Evolutionary conservation across 192 early-diverging fungal genomes (phyloP).

Genomic region (Rhizophagus sp.): DNA sequence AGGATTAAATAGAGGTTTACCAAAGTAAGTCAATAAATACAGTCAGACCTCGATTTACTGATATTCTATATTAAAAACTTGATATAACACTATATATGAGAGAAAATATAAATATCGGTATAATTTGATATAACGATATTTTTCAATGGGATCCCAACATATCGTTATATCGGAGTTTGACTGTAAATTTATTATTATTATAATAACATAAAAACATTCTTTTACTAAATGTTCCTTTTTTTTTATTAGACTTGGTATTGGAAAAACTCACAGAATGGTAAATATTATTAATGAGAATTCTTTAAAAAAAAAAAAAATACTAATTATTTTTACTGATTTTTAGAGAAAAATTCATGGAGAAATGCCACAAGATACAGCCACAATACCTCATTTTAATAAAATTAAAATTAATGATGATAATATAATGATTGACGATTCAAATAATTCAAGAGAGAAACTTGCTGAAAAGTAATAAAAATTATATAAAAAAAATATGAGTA

Average conservation of each 20-base stretch:
- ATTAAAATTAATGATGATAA: background rate
- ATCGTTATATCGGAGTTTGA: too few relatives aligned
- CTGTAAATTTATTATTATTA: background rate
- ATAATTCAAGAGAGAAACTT: background rate
- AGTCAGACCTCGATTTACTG: too few relatives aligned
- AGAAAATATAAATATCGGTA: too few relatives aligned
- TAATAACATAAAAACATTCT: background rate
- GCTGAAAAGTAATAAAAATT: too few relatives aligned
- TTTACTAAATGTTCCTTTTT: background rate
- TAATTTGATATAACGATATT: too few relatives aligned
- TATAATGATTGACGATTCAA: background rate
- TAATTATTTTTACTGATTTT: background rate
- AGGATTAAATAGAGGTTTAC: conserved; percentile 86
- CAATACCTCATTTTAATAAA: conserved; percentile 1
- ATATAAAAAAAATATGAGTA: too few relatives aligned
- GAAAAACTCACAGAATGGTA: conserved; percentile 27
- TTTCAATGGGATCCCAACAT: too few relatives aligned
- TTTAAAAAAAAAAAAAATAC: background rate
- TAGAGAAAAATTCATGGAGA: conserved; percentile 26
- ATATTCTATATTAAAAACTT: too few relatives aligned
- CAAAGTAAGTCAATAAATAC: conserved; percentile 45
- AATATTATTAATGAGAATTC: background rate
- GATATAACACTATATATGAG: too few relatives aligned
- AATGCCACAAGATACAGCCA: conserved; percentile 9
- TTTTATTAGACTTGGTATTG: conserved; percentile 26